Evolutionary conservation across 2,329 filamentous ascomycete genomes (phyloP).

Genomic region (Pseudocercospora pini-densiflorae): DNA sequence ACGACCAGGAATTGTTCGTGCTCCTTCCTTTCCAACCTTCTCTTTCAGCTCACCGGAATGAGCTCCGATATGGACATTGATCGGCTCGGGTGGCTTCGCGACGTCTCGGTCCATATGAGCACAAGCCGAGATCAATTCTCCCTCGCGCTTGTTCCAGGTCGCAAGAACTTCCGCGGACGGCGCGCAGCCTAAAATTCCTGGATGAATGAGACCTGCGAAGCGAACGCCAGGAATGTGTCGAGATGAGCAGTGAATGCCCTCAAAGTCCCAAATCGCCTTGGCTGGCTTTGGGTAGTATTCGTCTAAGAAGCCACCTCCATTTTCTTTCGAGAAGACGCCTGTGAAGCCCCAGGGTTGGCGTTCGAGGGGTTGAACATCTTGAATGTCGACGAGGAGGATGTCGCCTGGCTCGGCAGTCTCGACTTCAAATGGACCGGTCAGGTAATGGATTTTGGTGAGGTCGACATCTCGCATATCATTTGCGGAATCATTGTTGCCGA

Average conservation of each 20-base stretch:
- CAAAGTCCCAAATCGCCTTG: slow-evolving; percentile 78
- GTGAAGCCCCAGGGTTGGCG: slow-evolving; percentile 91
- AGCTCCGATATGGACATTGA: slow-evolving; percentile 73
- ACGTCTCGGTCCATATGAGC: slow-evolving; percentile 71
- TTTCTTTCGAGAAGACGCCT: slow-evolving; percentile 76
- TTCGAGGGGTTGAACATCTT: slow-evolving; percentile 87
- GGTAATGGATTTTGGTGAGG: slow-evolving; percentile 81
- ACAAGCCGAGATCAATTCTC: slow-evolving; percentile 72
- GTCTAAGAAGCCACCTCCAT: slow-evolving; percentile 84
- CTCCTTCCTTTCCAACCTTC: slow-evolving; percentile 77
- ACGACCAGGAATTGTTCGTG: slow-evolving; percentile 80
- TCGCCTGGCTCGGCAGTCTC: slow-evolving; percentile 85
- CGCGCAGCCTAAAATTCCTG: slow-evolving; percentile 87
- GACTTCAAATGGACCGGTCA: slow-evolving; percentile 87
- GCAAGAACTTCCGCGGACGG: slow-evolving; percentile 77
- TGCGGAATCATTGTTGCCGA: slow-evolving; percentile 86
- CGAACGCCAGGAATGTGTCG: slow-evolving; percentile 86
- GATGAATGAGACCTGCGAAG: slow-evolving; percentile 85
- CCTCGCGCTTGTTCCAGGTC: slow-evolving; percentile 84
- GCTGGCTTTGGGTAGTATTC: slow-evolving; percentile 82
- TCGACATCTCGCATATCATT: slow-evolving; percentile 86
- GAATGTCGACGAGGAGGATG: slow-evolving; percentile 84
- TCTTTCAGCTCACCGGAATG: slow-evolving; percentile 61
- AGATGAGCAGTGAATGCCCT: slow-evolving; percentile 79
- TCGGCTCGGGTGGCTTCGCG: slow-evolving; percentile 73